phyloP scores from a whole-genome alignment of 2,329 filamentous ascomycete species.

The Penicillium expansum region DNA sequence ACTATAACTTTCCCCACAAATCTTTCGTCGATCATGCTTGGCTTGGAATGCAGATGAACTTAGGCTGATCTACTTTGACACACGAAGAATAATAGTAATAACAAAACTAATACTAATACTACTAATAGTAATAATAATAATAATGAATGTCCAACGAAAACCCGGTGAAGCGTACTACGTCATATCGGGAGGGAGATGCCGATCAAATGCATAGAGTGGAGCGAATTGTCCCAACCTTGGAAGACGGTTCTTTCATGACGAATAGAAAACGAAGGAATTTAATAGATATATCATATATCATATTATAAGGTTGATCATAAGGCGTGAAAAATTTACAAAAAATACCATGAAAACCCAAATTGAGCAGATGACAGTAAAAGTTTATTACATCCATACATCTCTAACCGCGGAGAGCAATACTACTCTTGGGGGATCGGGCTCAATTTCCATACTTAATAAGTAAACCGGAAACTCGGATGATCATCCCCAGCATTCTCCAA shows the following conservation, averaged over 20 bases:
- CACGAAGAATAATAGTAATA: background rate
- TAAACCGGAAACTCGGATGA: conserved; percentile 41
- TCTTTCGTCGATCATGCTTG: background rate
- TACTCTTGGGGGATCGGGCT: too few species aligned
- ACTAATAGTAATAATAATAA: too few species aligned
- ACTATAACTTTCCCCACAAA: background rate
- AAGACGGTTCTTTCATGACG: background rate
- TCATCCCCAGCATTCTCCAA: conserved; percentile 40
- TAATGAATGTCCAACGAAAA: background rate
- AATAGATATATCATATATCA: background rate
- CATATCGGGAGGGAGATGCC: conserved; percentile 6
- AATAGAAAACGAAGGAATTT: background rate
- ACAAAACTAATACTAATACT: too few species aligned
- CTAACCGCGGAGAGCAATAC: too few species aligned
- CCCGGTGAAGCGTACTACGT: conserved; percentile 2
- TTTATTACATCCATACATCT: background rate
- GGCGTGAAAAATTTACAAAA: background rate
- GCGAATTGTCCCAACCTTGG: background rate
- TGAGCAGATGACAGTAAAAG: background rate
- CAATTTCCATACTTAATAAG: conserved; percentile 22
- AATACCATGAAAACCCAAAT: background rate
- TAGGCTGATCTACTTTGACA: background rate
- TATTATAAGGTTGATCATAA: background rate
- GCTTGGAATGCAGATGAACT: background rate
- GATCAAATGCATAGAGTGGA: too few species aligned